These are phyloP conservation scores for Periconia sp. DNA, from an alignment of 2,329 filamentous ascomycete species.

Conservation along the genomic window DNA sequence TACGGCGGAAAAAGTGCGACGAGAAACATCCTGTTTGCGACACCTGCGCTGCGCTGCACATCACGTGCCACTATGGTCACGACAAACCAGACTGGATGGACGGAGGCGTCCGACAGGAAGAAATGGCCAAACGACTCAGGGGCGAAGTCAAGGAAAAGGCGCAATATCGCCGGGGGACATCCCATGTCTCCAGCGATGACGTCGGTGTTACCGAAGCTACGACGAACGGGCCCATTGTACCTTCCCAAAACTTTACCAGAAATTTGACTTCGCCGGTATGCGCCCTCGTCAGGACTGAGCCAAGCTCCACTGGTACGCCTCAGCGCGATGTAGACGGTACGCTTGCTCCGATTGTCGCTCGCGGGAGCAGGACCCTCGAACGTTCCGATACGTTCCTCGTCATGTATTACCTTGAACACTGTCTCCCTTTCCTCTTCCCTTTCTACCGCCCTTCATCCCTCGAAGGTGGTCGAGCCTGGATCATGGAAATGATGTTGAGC, in stretches of 20 bases:
- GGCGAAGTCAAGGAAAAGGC: constrained; percentile 63
- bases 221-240: neutral
- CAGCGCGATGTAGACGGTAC: neutral
- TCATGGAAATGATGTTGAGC: constrained; percentile 62
- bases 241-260: neutral
- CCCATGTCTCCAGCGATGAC: neutral
- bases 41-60: constrained; percentile 59
- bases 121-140: constrained; percentile 62
- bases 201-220: neutral
- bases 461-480: constrained; percentile 65
- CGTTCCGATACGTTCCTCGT: constrained; percentile 9
- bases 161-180: constrained; percentile 49
- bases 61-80: constrained; percentile 61
- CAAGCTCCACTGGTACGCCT: neutral
- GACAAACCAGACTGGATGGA: constrained; percentile 37
- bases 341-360: neutral
- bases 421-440: constrained; percentile 68
- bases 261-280: neutral
- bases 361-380: neutral
- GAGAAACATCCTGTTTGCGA: constrained; percentile 60
- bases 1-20: constrained; percentile 68
- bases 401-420: constrained; percentile 63
- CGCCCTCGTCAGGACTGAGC: neutral
- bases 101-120: constrained; percentile 46
- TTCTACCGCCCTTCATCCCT: constrained; percentile 65